Conservation (phyloP, 768 basidiomycete species). For the Rhodotorula kratochvilovae region DNA sequence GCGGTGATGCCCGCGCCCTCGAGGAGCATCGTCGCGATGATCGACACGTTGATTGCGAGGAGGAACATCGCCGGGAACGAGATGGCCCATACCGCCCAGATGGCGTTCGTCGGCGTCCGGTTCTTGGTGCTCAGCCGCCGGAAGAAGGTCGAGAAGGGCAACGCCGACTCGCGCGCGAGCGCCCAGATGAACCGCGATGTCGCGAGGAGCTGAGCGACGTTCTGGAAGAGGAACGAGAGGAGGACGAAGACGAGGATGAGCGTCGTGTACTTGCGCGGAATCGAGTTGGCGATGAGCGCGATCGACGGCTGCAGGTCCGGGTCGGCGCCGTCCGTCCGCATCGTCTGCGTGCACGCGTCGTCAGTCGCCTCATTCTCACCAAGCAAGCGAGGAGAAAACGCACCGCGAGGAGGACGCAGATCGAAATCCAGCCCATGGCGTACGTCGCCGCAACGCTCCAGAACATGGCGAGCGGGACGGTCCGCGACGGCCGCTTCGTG, state of each 20-base stretch:
- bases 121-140: conserved; percentile 42
- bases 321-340: conserved; percentile 19
- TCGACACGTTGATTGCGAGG: conserved; percentile 42
- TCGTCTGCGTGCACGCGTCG: neutral
- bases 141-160: conserved; percentile 48
- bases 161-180: conserved; percentile 49
- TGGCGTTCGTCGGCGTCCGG: conserved; percentile 47
- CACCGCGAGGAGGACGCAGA: conserved; percentile 46
- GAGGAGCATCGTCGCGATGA: conserved; percentile 47
- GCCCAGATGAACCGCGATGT: conserved; percentile 50
- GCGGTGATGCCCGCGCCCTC: conserved; percentile 47
- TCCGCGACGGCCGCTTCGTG: conserved; percentile 48
- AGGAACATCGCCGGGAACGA: conserved; percentile 45
- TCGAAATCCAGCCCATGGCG: conserved; percentile 48
- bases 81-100: conserved; percentile 46
- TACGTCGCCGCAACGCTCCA: conserved; percentile 43
- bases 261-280: conserved; percentile 44
- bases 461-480: conserved; percentile 50
- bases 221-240: conserved; percentile 46
- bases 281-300: conserved; percentile 45
- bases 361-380: neutral
- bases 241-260: conserved; percentile 42
- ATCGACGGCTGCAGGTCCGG: conserved; percentile 42
- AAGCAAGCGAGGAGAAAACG: conserved; percentile 23
- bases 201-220: conserved; percentile 44